Evolutionary conservation across 495 filamentous ascomycete genomes (phyloP).

Genomic region (Gamarada debralockiae): DNA sequence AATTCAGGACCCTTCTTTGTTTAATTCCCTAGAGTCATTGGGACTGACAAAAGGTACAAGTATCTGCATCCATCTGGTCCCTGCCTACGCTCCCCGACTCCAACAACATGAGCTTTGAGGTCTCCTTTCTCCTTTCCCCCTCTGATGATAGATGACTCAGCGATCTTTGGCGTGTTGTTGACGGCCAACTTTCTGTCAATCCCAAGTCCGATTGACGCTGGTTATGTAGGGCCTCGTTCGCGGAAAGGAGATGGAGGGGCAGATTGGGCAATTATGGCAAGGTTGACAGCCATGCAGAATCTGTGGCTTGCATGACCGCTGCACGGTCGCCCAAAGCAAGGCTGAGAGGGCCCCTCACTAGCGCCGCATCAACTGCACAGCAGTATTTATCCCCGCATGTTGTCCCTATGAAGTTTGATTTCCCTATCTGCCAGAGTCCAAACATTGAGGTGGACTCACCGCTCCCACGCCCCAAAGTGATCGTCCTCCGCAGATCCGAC

Average conservation of each 20-base stretch:
- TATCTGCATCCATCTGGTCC: too few relatives aligned
- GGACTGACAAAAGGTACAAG: too few relatives aligned
- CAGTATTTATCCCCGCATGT: too few relatives aligned
- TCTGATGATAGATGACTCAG: constrained; percentile 31
- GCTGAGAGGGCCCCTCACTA: too few relatives aligned
- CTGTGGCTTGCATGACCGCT: constrained; percentile 24
- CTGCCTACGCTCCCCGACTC: constrained; percentile 41
- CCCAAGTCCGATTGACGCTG: constrained; percentile 6
- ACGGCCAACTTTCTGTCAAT: constrained; percentile 26
- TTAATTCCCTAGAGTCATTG: too few relatives aligned
- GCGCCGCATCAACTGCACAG: too few relatives aligned
- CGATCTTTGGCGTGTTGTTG: constrained; percentile 29
- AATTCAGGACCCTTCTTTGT: too few relatives aligned
- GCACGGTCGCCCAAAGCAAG: too few relatives aligned
- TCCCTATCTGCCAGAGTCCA: neutral
- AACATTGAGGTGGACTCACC: too few relatives aligned
- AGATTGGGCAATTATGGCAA: constrained; percentile 33
- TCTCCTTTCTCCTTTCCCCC: constrained; percentile 34
- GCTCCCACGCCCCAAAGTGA: too few relatives aligned
- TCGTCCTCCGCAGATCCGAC: too few relatives aligned
- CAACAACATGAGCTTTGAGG: constrained; percentile 33
- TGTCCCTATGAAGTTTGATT: constrained; percentile 25
- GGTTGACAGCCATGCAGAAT: constrained; percentile 45
- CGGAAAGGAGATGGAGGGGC: constrained; percentile 28
- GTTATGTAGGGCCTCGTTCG: constrained; percentile 28